These are phyloP conservation scores for Echinosophora koreensis DNA, from an alignment of 306 rosid species.

Conservation along the genomic window DNA sequence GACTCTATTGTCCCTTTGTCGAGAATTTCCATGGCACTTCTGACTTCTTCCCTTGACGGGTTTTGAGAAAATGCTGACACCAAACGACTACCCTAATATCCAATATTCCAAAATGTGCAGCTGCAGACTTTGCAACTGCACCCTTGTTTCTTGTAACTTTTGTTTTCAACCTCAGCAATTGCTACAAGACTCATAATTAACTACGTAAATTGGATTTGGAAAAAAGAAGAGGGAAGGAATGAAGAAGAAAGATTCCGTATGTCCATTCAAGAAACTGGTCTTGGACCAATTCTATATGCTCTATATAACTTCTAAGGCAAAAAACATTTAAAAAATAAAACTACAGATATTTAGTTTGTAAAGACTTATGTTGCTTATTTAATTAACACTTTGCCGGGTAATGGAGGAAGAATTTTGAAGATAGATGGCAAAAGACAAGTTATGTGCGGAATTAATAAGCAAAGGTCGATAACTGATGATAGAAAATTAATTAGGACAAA, in stretches of 20 bases:
- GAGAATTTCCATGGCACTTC: slow-evolving; percentile 62
- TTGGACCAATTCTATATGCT: neutral
- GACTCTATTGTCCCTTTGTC: slow-evolving; percentile 73
- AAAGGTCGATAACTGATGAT: neutral
- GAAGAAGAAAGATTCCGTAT: slow-evolving; percentile 3
- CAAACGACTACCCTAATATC: neutral
- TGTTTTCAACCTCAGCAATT: slow-evolving; percentile 5
- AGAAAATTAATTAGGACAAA: neutral
- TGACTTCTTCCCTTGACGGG: slow-evolving; percentile 38
- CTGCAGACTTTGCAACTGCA: slow-evolving; percentile 3
- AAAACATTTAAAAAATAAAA: neutral
- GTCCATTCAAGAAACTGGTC: neutral
- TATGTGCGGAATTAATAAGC: neutral
- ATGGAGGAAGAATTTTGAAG: neutral
- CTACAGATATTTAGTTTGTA: neutral
- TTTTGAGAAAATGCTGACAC: slow-evolving; percentile 40
- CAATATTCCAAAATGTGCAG: neutral
- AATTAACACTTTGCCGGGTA: neutral
- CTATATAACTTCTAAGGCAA: neutral
- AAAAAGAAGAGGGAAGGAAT: neutral
- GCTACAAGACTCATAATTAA: neutral
- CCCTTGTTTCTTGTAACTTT: slow-evolving; percentile 29
- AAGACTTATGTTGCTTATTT: neutral
- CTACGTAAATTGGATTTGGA: neutral
- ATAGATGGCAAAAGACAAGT: no score